Evolutionary conservation across 2,329 filamentous ascomycete species (phyloP).

Genomic region (Trichoderma pleuroti): DNA sequence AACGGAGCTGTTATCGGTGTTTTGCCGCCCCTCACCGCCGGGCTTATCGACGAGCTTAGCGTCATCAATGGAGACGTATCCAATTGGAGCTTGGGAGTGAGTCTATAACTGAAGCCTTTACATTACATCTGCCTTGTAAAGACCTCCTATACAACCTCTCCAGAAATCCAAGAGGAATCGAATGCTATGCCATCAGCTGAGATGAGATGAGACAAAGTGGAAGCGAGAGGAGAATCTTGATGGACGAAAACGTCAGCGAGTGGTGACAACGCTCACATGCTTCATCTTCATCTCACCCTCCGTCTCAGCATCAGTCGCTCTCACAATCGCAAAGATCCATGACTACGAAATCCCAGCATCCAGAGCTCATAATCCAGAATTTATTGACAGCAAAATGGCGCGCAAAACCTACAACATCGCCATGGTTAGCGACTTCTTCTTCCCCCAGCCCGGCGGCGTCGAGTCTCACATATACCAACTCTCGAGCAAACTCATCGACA

Average conservation of each 20-base stretch:
- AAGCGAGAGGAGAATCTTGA: not conserved
- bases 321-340: not conserved
- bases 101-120: not conserved
- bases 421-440: conserved; percentile 99
- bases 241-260: not conserved
- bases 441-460: conserved; percentile 91
- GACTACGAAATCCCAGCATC: not conserved
- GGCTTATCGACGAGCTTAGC: conserved; percentile 28
- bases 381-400: conserved; percentile 38
- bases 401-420: conserved; percentile 64
- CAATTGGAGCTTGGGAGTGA: conserved; percentile 7
- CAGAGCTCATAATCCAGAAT: not conserved
- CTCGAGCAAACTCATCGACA: conserved; percentile 92
- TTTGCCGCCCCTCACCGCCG: conserved; percentile 39
- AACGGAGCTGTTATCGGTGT: conserved; percentile 33
- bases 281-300: conserved; percentile 10
- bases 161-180: not conserved
- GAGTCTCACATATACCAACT: conserved; percentile 99
- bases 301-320: conserved; percentile 7
- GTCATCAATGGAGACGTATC: conserved; percentile 6
- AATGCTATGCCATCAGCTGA: not conserved
- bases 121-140: not conserved
- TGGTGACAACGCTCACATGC: not conserved
- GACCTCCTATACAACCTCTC: not conserved
- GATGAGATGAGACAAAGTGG: not conserved